Percentiles rank a stretch among this genome's conserved stretches.
Conservation (phyloP, 192 early-diverging fungal species). For the Spizellomyces punctatus region DNA sequence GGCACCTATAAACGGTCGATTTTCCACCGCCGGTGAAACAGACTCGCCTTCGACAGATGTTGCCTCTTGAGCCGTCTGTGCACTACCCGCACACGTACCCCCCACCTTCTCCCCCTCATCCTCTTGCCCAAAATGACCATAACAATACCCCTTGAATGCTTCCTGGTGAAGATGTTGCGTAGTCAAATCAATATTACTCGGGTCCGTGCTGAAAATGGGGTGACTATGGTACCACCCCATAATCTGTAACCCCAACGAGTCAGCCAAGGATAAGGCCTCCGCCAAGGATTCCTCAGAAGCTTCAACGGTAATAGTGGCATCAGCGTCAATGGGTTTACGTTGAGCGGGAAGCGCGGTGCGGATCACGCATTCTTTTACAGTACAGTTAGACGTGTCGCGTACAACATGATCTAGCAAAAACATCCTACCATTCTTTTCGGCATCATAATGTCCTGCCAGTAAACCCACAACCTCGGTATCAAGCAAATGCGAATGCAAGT, state of each 20-base stretch:
- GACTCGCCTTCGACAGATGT: no score
- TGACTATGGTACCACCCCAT: constrained; percentile 97
- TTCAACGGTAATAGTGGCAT: constrained; percentile 73
- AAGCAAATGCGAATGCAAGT: constrained; percentile 92
- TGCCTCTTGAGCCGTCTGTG: no score
- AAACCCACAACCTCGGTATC: constrained; percentile 88
- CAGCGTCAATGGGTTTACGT: constrained; percentile 47
- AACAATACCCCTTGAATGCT: constrained; percentile 58
- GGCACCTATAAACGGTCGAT: neutral
- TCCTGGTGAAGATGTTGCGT: constrained; percentile 87
- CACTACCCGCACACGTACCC: no score
- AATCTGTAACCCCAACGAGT: constrained; percentile 69
- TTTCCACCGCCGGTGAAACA: no score
- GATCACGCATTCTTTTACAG: neutral
- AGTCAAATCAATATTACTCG: constrained; percentile 85
- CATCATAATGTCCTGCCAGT: constrained; percentile 77
- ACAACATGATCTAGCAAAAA: neutral
- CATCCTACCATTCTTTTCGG: constrained; percentile 35
- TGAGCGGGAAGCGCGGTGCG: constrained; percentile 14
- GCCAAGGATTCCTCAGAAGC: constrained; percentile 83
- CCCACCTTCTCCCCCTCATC: no score
- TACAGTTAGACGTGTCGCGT: no score
- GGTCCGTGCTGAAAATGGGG: constrained; percentile 85
- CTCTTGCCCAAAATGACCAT: neutral
- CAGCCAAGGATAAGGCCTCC: constrained; percentile 74